Evolutionary conservation across 2,329 filamentous ascomycete species (phyloP), one percentile per base, ranked within the genome.

Genomic region (Aspergillus fijiensis): DNA sequence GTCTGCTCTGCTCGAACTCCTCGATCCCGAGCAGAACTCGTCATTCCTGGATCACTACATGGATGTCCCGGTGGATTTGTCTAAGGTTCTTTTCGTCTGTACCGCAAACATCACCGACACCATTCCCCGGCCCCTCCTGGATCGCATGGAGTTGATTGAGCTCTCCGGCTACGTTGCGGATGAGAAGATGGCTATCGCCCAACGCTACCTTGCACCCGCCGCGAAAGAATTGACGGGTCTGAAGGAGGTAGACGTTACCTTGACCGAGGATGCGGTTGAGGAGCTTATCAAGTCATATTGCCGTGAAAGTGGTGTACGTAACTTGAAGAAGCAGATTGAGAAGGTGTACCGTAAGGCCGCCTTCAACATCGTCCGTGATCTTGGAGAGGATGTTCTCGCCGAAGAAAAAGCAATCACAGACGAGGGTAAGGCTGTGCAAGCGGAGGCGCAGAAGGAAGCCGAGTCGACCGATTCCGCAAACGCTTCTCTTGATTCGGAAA

Each of bases 71-170:
- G 94, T 99, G 5, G 95, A 99, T 73, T 82, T 99, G 54, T 97
- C 93, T 54, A 98, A 98, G 80, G 95, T 99, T 2, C 84, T 99
- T 23, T 99, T 99, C 73, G 95, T 99, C 48, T 99, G 95, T 83
- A 99, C 95, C 14, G 95, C 95, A 61, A 99, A 99, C 76, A 96
- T 98, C 89, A 96, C 93, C 0, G 95, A 99, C 71, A 99, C 95
- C 0, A 99, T 99, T 63, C 95, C 95, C 16, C 87, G 93, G 48
- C 96, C 95, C 3, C 83, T 99, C 0, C 84, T 98, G 16, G 95
- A 99, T 74, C 89, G 95, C 68, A 99, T 99, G 95, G 95, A 99
- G 76, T 87, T 98, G 70, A 99, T 99, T 67, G 88, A 96, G 63
- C 84, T 99, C 2, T 98, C 94, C 39, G 95, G 95, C 11, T 99